phyloP scores from a whole-genome alignment of 176 grass and related monocot species.

The Rhipidocladum racemiflorum region DNA sequence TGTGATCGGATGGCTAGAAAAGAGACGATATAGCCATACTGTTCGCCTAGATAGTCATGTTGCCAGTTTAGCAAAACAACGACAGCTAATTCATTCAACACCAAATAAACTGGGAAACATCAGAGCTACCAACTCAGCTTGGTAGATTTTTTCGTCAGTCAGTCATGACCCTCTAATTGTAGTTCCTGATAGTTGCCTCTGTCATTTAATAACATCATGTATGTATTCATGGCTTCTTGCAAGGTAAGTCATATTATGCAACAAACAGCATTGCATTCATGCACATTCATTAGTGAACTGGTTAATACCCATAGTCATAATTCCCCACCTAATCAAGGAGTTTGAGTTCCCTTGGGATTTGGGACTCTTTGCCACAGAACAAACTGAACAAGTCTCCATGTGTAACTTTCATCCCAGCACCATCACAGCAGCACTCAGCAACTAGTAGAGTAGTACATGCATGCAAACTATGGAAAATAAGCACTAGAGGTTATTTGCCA shows the following conservation, averaged over 20 bases:
- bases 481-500: background rate
- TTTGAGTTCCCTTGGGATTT: background rate
- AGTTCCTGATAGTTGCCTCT: background rate
- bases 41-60: background rate
- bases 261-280: background rate
- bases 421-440: slow-evolving; percentile 23
- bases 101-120: background rate
- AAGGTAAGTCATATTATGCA: background rate
- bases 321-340: slow-evolving; percentile 39
- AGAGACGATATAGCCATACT: background rate
- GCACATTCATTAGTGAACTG: slow-evolving; percentile 3
- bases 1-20: background rate
- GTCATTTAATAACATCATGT: slow-evolving; percentile 8
- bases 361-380: background rate
- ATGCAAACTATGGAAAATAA: slow-evolving; percentile 27
- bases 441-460: background rate
- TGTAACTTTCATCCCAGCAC: slow-evolving; percentile 21
- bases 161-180: background rate
- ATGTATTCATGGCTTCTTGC: background rate
- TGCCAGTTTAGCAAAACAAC: background rate
- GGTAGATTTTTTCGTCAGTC: background rate
- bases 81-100: background rate
- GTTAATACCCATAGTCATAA: background rate
- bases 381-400: slow-evolving; percentile 15
- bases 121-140: background rate